Percentiles rank a stretch among this genome's conserved stretches.
Evolutionary conservation across 1,139 yeast species (phyloP).

Genomic region (Sugiyamaella sp.): DNA sequence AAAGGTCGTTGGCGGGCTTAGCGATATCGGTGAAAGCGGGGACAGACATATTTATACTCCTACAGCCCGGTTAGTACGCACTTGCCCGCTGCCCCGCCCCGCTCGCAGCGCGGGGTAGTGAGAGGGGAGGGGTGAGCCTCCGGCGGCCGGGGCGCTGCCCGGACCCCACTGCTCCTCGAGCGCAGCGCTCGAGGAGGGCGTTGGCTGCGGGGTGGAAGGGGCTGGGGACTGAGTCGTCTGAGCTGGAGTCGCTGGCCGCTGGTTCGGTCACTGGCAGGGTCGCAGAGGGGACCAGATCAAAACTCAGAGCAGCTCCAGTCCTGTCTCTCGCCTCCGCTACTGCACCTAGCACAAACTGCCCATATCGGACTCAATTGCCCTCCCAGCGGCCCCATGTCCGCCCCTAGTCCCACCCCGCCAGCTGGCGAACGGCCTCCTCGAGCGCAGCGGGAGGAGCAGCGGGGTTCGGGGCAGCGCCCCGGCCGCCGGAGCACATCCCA

Average conservation of each 20-base stretch:
- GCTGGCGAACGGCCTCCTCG: too few relatives aligned
- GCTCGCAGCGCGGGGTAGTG: neutral
- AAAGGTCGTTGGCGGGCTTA: conserved; percentile 85
- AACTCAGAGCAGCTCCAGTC: too few relatives aligned
- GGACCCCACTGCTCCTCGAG: neutral
- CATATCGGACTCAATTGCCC: too few relatives aligned
- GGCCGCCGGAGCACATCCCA: neutral
- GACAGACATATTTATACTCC: conserved; percentile 38
- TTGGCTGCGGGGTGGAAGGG: neutral
- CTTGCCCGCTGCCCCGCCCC: too few relatives aligned
- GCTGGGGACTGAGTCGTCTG: too few relatives aligned
- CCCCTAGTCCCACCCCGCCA: too few relatives aligned
- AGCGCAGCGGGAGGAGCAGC: neutral
- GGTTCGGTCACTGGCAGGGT: too few relatives aligned
- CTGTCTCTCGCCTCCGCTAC: too few relatives aligned
- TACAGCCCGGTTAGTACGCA: neutral
- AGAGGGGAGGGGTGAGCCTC: neutral
- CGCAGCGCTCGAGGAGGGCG: neutral
- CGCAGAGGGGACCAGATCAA: too few relatives aligned
- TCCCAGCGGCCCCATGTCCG: too few relatives aligned
- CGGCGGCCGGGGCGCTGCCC: conserved; percentile 13
- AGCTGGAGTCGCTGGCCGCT: too few relatives aligned
- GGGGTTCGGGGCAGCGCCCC: neutral
- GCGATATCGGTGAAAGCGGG: conserved; percentile 69
- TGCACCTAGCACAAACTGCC: too few relatives aligned